Base-by-base conservation (phyloP, 768 basidiomycete species). In the Daedalea quercina region DNA sequence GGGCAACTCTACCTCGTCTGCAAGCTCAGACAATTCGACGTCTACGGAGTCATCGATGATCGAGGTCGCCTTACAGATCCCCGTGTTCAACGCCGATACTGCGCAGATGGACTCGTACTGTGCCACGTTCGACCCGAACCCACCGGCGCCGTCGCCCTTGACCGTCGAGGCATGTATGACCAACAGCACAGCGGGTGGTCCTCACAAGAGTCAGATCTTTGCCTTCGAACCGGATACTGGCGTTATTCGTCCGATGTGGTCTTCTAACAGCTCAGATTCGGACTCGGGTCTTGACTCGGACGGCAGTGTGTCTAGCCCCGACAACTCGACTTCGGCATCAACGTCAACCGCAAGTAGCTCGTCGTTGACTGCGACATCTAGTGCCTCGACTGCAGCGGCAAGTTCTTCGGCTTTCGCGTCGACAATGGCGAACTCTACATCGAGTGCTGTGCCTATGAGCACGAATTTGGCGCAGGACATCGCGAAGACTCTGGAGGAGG, bases 61-160 rank as follows among this genome's bases (percentile, higher is more conserved):
- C 23, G 60, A 53, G 13, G 80, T 84, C 26, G 65, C 62, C 2
- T 65, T 88, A 20, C 69, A 72, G 54, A 61, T 75, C 25, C 67
- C 71, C 3, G 66, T 82, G 50, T 75, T 74, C 54, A 66, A 76
- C 51, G 65, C 72, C 22, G 54, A 47, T 9, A 59, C 52, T 11
- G 76, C 72, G 0, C 48, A 60, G 22, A 68, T 70, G 59, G 65
- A 69, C 51, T 63, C 68, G 22, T 80, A 73, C 60, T 89, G 86
- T 54, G 80, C 78, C 4, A 87, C 84, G 3, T 87, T 77, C 61
- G 72, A 85, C 56, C 72, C 80, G 2, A 67, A 72, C 25, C 82
- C 83, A 1, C 52, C 69, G 3, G 58, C 65, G 1, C 70, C 78
- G 2, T 70, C 73, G n/a, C 75, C 78, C 3, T 69, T 88, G 62